These are phyloP conservation scores for Physcomitrium patens DNA, from an alignment of 225 moss, liverwort and hornwort genomes.

Conservation along the genomic window DNA sequence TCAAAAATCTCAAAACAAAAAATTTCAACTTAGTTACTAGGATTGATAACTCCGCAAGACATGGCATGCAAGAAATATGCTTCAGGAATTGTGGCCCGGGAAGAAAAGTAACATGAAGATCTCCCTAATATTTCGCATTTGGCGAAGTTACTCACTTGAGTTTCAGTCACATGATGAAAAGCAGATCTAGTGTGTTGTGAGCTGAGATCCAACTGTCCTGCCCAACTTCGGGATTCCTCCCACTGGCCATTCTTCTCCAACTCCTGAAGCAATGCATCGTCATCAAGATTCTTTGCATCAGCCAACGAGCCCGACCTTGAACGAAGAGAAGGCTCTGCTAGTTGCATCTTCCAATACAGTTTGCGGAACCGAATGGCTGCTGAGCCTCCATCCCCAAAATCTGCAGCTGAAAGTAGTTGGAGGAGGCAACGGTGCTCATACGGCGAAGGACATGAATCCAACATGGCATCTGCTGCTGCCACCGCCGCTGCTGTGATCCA, in stretches of 20 bases:
- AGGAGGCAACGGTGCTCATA: slow-evolving; percentile 94
- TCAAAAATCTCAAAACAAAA: neutral
- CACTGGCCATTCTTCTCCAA: slow-evolving; percentile 86
- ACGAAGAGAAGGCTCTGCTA: slow-evolving; percentile 89
- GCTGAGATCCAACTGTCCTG: slow-evolving; percentile 84
- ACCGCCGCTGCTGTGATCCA: slow-evolving; percentile 96
- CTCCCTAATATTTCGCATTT: slow-evolving; percentile 1
- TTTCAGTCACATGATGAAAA: slow-evolving; percentile 94
- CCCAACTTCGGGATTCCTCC: slow-evolving; percentile 99
- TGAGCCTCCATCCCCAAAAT: slow-evolving; percentile 95
- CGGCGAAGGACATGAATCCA: slow-evolving; percentile 85
- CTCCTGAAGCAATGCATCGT: slow-evolving; percentile 79
- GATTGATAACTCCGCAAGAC: slow-evolving; percentile 13
- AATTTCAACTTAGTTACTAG: too few relatives aligned
- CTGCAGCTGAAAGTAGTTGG: slow-evolving; percentile 86
- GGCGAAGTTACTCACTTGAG: slow-evolving; percentile 53
- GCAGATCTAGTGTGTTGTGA: slow-evolving; percentile 64
- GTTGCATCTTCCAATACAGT: slow-evolving; percentile 94
- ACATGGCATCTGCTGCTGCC: slow-evolving; percentile 95
- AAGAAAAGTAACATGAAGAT: slow-evolving; percentile 1
- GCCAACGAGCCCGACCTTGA: slow-evolving; percentile 57
- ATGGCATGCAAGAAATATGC: slow-evolving; percentile 6
- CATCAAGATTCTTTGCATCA: slow-evolving; percentile 76
- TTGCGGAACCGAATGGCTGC: slow-evolving; percentile 86
- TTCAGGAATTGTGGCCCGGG: neutral